phyloP scores from a whole-genome alignment of 2,329 filamentous ascomycete genomes.

The Fusarium protoensiforme region DNA sequence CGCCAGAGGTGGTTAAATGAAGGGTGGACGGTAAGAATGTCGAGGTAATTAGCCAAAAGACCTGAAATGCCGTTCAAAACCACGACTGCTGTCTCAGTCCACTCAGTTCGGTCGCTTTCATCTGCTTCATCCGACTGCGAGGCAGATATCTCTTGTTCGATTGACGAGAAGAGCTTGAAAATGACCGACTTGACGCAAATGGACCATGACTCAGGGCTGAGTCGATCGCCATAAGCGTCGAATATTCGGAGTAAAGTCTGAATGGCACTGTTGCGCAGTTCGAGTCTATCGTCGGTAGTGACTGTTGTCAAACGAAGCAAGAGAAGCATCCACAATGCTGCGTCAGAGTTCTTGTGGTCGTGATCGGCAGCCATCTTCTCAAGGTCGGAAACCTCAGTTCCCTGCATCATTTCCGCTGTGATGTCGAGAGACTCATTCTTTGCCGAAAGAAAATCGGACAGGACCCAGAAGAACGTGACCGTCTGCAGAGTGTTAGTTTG shows the following conservation, averaged over 20 bases:
- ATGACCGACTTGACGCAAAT: conserved; percentile 84
- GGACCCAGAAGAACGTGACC: conserved; percentile 94
- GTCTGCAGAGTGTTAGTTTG: conserved; percentile 62
- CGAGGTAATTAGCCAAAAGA: conserved; percentile 80
- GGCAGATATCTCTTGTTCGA: conserved; percentile 66
- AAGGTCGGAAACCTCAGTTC: conserved; percentile 62
- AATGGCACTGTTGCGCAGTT: conserved; percentile 87
- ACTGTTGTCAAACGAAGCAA: conserved; percentile 77
- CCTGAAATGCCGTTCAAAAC: conserved; percentile 78
- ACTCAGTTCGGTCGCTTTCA: conserved; percentile 63
- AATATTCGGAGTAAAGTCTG: conserved; percentile 93
- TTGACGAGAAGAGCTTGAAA: conserved; percentile 79
- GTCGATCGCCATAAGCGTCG: conserved; percentile 86
- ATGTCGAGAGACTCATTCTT: conserved; percentile 69
- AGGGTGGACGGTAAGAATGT: conserved; percentile 72
- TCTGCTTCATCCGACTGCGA: conserved; percentile 52
- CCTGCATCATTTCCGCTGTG: conserved; percentile 65
- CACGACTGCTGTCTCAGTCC: conserved; percentile 80
- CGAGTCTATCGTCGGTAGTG: conserved; percentile 76
- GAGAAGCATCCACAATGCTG: conserved; percentile 83
- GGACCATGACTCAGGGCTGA: conserved; percentile 83
- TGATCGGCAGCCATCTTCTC: conserved; percentile 68
- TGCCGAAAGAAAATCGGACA: conserved; percentile 85
- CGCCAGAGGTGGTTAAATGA: conserved; percentile 81
- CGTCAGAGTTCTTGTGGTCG: conserved; percentile 70